These are phyloP conservation scores for Anacardium occidentale DNA, from an alignment of 345 rosid species.

Conservation along the genomic window DNA sequence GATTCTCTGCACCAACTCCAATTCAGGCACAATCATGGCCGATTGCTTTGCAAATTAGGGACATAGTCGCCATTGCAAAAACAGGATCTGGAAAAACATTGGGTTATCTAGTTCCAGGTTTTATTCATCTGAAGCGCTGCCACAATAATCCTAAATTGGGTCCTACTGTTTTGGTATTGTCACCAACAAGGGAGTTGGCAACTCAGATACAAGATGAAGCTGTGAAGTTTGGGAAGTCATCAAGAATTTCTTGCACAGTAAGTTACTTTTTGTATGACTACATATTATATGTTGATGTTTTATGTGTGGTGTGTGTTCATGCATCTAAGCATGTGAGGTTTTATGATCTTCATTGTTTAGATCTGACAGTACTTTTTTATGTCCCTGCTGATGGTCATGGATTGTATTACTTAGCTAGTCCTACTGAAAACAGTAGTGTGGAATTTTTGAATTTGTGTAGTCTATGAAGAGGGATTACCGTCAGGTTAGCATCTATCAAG, in stretches of 20 bases:
- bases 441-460: too few relatives aligned
- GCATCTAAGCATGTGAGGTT: not conserved
- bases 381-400: not conserved
- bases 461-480: conserved; percentile 87
- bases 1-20: conserved; percentile 94
- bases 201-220: conserved; percentile 96
- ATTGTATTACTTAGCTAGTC: not conserved
- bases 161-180: conserved; percentile 84
- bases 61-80: conserved; percentile 94
- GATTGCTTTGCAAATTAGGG: conserved; percentile 80
- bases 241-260: conserved; percentile 86
- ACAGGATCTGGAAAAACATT: conserved; percentile 98
- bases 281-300: not conserved
- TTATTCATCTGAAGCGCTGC: conserved; percentile 69
- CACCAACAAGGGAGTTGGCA: conserved; percentile 98
- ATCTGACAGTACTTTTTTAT: not conserved
- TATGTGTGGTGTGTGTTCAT: not conserved
- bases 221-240: conserved; percentile 85
- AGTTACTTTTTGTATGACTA: conserved; percentile 19
- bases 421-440: too few relatives aligned
- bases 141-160: conserved; percentile 73
- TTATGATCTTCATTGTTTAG: not conserved
- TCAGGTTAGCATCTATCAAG: conserved; percentile 89
- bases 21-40: conserved; percentile 99
- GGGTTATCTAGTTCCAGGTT: conserved; percentile 91